Base-by-base conservation (phyloP, 2,329 filamentous ascomycete species). In the Fusarium ambrosium region DNA sequence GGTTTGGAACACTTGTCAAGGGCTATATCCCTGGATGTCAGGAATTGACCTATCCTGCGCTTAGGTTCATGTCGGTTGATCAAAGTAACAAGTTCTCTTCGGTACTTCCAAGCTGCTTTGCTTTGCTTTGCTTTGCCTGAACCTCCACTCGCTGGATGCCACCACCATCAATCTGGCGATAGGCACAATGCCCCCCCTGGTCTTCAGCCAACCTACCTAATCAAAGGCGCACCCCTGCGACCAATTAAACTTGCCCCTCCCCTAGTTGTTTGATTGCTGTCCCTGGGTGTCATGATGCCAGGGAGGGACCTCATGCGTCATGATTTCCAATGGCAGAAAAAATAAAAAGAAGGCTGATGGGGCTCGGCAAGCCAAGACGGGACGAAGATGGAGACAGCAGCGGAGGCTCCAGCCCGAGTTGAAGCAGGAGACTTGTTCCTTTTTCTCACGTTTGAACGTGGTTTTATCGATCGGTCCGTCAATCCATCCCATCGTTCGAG, bases 401-500 rank as follows among this genome's bases (percentile, higher is more conserved):
- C 61, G 66, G 69, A 75, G 63, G 60, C 72, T 70, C 63, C 34
- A 72, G 62, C 63, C 66, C 61, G 69, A 61, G 61, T 56, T 34
- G 27, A 58, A 55, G 27, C 43, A 39, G 41, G 32, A 70, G 69
- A 64, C 70, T 62, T 64, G 58, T 43, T 65, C 22, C 39, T 71
- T 53, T 58, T 39, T 56, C 61, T 62, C 65, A 51, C 58, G 45
- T 29, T 58, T 69, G 48, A 62, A 34, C 61, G 62, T 48, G 64
- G 39, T 27, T 48, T 39, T 48, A 61, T 78, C 69, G 67, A 74
- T 76, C 76, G 74, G 76, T 60, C 74, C 72, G 72, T 70, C 67
- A 62, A 76, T 61, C 66, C 67, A 71, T 64, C 60, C 43, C 55
- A 75, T 73, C 64, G 72, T 74, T 70, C 72, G 69, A 75, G 72